phyloP scores from a whole-genome alignment of 805 yeast species.

The Ogataea corticis region DNA sequence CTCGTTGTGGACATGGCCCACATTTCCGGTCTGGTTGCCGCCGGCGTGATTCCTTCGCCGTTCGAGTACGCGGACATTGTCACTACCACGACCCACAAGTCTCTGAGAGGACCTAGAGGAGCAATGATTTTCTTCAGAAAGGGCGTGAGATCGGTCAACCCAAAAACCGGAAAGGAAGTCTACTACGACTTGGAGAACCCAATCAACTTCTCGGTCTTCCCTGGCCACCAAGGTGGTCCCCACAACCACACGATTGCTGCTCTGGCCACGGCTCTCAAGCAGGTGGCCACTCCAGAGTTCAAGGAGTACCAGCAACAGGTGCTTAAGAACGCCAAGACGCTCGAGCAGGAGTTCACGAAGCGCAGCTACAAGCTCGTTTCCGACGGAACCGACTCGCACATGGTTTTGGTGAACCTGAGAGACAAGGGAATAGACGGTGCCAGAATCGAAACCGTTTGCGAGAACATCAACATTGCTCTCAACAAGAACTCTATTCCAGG shows the following conservation, averaged over 20 bases:
- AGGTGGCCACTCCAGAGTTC: slow-evolving; percentile 88
- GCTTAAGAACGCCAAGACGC: slow-evolving; percentile 79
- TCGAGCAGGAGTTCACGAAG: slow-evolving; percentile 71
- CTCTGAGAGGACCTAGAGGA: slow-evolving; percentile 99
- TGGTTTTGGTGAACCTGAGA: slow-evolving; percentile 87
- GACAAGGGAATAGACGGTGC: slow-evolving; percentile 95
- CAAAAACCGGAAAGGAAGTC: slow-evolving; percentile 91
- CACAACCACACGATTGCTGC: slow-evolving; percentile 99
- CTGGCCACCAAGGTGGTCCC: slow-evolving; percentile 99
- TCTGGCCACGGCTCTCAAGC: slow-evolving; percentile 93
- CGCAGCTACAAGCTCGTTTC: slow-evolving; percentile 83
- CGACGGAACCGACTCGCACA: slow-evolving; percentile 95
- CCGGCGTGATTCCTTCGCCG: slow-evolving; percentile 94
- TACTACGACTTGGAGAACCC: slow-evolving; percentile 89
- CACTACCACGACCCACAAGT: slow-evolving; percentile 98
- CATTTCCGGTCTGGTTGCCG: slow-evolving; percentile 92
- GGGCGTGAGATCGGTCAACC: slow-evolving; percentile 83
- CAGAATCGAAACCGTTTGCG: slow-evolving; percentile 92
- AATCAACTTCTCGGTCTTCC: slow-evolving; percentile 98
- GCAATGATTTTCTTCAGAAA: slow-evolving; percentile 99
- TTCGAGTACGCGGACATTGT: slow-evolving; percentile 97
- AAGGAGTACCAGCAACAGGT: slow-evolving; percentile 88
- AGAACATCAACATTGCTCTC: slow-evolving; percentile 89
- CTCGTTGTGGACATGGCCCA: slow-evolving; percentile 98
- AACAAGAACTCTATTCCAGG: slow-evolving; percentile 99